Percentiles rank a stretch among this genome's conserved stretches.
phyloP scores from a whole-genome alignment of 179 eudicot genomes.

The Spergularia azorica region DNA sequence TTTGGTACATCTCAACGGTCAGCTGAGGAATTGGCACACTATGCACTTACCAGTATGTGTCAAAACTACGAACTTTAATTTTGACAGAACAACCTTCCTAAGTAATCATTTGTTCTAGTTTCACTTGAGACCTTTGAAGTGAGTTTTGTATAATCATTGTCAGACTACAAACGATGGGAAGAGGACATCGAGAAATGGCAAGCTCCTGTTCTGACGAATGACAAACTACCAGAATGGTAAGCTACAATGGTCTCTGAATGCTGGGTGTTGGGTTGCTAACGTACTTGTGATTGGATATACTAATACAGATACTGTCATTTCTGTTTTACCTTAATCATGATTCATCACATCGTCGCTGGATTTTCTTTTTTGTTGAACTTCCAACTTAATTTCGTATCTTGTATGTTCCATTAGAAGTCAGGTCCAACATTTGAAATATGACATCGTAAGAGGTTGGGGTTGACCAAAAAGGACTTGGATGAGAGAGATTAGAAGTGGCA shows the following conservation, averaged over 20 bases:
- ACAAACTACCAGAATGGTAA: conserved; percentile 94
- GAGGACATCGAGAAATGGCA: conserved; percentile 99
- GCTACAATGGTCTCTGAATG: conserved; percentile 10
- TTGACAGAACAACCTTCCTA: background rate
- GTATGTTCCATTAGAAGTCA: background rate
- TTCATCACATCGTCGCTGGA: background rate
- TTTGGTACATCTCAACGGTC: conserved; percentile 87
- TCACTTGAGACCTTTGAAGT: background rate
- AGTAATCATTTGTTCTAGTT: background rate
- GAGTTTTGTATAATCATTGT: conserved; percentile 21
- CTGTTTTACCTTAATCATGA: background rate
- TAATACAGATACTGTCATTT: background rate
- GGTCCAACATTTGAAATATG: background rate
- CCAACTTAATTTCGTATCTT: background rate
- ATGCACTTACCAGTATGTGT: conserved; percentile 85
- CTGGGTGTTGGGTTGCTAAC: background rate
- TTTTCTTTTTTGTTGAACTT: background rate
- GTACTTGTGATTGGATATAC: background rate
- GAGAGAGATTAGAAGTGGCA: no score
- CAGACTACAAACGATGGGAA: conserved; percentile 97
- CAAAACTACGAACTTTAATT: background rate
- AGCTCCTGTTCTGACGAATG: conserved; percentile 82
- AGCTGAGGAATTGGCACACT: conserved; percentile 71
- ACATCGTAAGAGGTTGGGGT: no score
- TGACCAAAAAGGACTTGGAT: no score